phyloP scores from a whole-genome alignment of 345 rosid genomes.

The Acer negundo region DNA sequence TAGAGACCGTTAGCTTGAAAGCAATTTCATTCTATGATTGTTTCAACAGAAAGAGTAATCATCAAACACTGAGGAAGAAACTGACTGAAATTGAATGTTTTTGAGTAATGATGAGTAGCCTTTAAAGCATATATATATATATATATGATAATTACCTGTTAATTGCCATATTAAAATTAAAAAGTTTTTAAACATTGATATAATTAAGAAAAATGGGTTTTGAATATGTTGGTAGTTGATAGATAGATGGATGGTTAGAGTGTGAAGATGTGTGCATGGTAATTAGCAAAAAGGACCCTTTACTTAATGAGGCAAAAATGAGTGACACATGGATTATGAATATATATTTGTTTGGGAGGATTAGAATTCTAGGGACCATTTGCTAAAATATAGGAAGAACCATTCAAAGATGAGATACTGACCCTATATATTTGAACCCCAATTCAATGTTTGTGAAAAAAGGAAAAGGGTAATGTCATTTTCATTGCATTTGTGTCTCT shows the following conservation, averaged over 20 bases:
- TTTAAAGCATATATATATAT: too few species aligned
- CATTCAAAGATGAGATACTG: constrained; percentile 36
- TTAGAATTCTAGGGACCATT: constrained; percentile 32
- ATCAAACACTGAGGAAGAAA: constrained; percentile 4
- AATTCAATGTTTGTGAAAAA: constrained; percentile 27
- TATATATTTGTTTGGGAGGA: neutral
- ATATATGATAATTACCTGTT: too few species aligned
- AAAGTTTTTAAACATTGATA: too few species aligned
- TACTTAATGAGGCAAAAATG: constrained; percentile 15
- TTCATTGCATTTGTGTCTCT: constrained; percentile 51
- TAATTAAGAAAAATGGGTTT: too few species aligned
- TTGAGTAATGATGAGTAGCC: neutral
- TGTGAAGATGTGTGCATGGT: constrained; percentile 8
- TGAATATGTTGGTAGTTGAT: too few species aligned
- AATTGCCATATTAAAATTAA: neutral
- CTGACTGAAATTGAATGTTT: constrained; percentile 2
- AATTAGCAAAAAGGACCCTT: neutral
- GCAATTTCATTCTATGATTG: constrained; percentile 21
- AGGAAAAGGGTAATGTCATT: constrained; percentile 38
- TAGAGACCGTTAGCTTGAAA: constrained; percentile 30
- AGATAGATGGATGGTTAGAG: too few species aligned
- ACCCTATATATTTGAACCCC: constrained; percentile 35
- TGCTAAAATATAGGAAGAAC: constrained; percentile 32
- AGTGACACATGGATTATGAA: constrained; percentile 25
- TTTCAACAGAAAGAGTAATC: constrained; percentile 21